phyloP scores from a whole-genome alignment of 2,329 filamentous ascomycete species.

The Cladobotryum protrusum region DNA sequence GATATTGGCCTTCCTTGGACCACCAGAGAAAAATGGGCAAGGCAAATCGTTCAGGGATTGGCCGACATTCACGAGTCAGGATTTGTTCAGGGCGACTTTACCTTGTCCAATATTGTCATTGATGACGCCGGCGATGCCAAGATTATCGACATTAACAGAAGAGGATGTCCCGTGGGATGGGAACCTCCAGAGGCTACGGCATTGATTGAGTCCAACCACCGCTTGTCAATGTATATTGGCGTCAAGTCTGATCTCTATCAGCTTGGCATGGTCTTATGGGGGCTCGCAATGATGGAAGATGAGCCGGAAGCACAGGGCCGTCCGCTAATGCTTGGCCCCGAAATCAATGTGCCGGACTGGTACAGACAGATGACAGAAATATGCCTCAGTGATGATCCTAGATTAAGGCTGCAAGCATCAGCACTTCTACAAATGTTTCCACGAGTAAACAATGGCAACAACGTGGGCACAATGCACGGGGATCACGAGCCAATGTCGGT shows the following conservation, averaged over 20 bases:
- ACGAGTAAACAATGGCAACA: slow-evolving; percentile 10
- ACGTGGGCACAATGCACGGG: slow-evolving; percentile 16
- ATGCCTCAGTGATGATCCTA: slow-evolving; percentile 70
- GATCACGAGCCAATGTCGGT: slow-evolving; percentile 29
- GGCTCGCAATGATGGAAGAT: slow-evolving; percentile 77
- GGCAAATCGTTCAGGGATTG: slow-evolving; percentile 82
- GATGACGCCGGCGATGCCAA: slow-evolving; percentile 78
- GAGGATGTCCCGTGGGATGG: slow-evolving; percentile 97
- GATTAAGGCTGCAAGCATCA: slow-evolving; percentile 65
- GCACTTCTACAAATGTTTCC: slow-evolving; percentile 67
- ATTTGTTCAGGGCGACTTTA: slow-evolving; percentile 97
- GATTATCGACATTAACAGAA: slow-evolving; percentile 96
- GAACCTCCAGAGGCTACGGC: slow-evolving; percentile 86
- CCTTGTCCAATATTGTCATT: slow-evolving; percentile 93
- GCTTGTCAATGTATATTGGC: slow-evolving; percentile 94
- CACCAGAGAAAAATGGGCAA: slow-evolving; percentile 78
- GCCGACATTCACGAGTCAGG: slow-evolving; percentile 92
- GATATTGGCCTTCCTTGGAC: slow-evolving; percentile 57
- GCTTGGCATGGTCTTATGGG: slow-evolving; percentile 95
- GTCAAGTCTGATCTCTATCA: slow-evolving; percentile 97
- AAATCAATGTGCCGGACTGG: slow-evolving; percentile 66
- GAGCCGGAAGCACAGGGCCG: slow-evolving; percentile 77
- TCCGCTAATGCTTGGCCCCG: slow-evolving; percentile 56
- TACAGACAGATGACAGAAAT: slow-evolving; percentile 69
- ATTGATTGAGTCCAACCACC: slow-evolving; percentile 80